Conservation (phyloP, 108 stramenopile species). For the Nannochloropsis gaditana region DNA sequence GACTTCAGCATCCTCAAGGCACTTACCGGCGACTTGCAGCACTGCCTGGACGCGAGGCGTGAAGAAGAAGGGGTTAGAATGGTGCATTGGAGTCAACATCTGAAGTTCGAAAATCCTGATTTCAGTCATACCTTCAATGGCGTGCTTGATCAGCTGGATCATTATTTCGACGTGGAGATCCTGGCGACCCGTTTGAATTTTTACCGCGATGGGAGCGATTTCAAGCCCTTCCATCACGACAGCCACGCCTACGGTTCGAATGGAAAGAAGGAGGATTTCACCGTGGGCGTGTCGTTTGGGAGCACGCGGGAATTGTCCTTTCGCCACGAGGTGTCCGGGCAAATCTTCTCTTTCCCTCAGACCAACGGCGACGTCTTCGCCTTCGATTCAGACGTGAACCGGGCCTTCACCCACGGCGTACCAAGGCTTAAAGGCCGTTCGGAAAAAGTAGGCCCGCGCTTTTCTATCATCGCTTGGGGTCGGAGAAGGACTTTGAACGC, state of each 20-base stretch:
- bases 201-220: not conserved
- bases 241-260: not conserved
- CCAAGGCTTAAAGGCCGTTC: not conserved
- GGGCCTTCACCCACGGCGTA: not conserved
- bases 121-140: not conserved
- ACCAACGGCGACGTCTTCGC: not conserved
- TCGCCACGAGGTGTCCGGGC: not conserved
- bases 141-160: not conserved
- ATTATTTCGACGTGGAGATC: constrained; percentile 12
- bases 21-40: not conserved
- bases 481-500: not conserved
- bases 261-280: not conserved
- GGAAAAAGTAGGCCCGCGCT: not conserved
- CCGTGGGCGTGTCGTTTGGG: not conserved
- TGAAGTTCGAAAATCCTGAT: not conserved
- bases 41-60: not conserved
- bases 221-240: constrained; percentile 13
- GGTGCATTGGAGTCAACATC: not conserved
- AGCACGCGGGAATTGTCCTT: not conserved
- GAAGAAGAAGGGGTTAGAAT: not conserved
- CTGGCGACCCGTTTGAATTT: constrained; percentile 13
- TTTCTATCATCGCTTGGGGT: constrained; percentile 17
- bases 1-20: not conserved
- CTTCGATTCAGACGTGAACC: not conserved
- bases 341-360: not conserved